phyloP scores from a whole-genome alignment of 176 grass and related monocot genomes.

The Triticum dicoccoides region DNA sequence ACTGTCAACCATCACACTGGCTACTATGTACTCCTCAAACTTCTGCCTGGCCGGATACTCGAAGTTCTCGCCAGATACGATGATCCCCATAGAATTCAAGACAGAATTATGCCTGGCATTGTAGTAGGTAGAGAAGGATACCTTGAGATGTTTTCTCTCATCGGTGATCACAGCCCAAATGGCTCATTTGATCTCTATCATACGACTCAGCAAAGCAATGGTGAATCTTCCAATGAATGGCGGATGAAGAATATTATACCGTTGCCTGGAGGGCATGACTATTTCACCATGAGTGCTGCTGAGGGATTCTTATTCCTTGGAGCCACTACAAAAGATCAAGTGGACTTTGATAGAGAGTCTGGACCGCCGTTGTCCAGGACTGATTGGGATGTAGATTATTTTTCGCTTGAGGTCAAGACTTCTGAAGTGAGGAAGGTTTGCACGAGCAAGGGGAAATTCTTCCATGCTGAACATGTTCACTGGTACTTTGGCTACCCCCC shows the following conservation, averaged over 20 bases:
- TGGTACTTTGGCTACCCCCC: background rate
- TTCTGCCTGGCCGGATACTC: no score
- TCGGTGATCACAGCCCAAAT: background rate
- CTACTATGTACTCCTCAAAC: background rate
- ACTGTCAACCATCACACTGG: background rate
- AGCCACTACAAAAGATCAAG: background rate
- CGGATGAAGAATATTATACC: background rate
- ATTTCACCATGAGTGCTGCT: background rate
- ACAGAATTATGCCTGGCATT: no score
- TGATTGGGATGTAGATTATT: background rate
- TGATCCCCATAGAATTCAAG: no score
- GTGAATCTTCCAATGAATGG: background rate
- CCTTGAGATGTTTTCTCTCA: background rate
- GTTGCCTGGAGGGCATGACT: background rate
- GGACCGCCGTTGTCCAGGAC: background rate
- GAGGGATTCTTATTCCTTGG: background rate
- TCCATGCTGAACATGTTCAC: background rate
- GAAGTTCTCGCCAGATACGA: no score
- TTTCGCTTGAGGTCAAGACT: background rate
- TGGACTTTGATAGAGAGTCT: background rate
- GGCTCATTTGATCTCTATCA: background rate
- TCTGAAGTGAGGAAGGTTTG: background rate
- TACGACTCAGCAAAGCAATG: background rate
- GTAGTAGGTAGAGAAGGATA: no score
- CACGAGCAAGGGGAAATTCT: background rate